Evolutionary conservation across 2,329 filamentous ascomycete genomes (phyloP).

Genomic region (Stylonectria norvegica): DNA sequence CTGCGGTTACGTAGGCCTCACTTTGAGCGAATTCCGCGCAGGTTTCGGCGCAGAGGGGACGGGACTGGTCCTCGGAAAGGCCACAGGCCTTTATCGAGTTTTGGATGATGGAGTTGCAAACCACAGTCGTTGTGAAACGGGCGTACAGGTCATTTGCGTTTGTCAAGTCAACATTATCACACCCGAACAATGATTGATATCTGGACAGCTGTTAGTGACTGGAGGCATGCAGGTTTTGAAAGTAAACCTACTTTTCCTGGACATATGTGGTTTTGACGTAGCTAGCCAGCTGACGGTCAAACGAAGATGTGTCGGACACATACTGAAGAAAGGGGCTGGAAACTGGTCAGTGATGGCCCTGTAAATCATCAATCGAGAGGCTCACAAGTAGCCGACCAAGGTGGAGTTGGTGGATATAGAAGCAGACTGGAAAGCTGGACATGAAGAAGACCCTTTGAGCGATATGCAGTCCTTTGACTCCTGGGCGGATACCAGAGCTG

Average conservation of each 20-base stretch:
- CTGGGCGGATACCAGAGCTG: constrained; percentile 37
- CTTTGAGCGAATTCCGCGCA: constrained; percentile 86
- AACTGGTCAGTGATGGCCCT: constrained; percentile 1
- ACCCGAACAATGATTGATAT: constrained; percentile 79
- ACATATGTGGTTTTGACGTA: constrained; percentile 77
- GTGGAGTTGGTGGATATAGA: constrained; percentile 64
- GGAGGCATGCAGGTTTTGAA: neutral
- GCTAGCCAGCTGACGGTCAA: constrained; percentile 69
- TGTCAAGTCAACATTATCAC: constrained; percentile 69
- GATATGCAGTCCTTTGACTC: constrained; percentile 54
- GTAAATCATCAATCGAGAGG: constrained; percentile 15
- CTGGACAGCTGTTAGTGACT: constrained; percentile 44
- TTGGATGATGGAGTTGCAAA: constrained; percentile 93
- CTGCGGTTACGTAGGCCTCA: constrained; percentile 78
- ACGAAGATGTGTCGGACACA: constrained; percentile 72
- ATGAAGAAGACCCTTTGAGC: constrained; percentile 64
- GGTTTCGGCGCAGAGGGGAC: constrained; percentile 82
- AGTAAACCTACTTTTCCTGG: constrained; percentile 64
- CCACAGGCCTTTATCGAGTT: constrained; percentile 72
- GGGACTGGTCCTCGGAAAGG: constrained; percentile 60
- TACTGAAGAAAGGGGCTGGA: constrained; percentile 77
- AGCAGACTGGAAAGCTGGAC: constrained; percentile 68
- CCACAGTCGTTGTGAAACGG: constrained; percentile 83
- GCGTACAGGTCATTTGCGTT: constrained; percentile 84
- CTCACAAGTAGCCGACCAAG: constrained; percentile 63